Evolutionary conservation across 2,329 filamentous ascomycete species (phyloP), one percentile per base, ranked within the genome.

Genomic region (Monascus ruber): DNA sequence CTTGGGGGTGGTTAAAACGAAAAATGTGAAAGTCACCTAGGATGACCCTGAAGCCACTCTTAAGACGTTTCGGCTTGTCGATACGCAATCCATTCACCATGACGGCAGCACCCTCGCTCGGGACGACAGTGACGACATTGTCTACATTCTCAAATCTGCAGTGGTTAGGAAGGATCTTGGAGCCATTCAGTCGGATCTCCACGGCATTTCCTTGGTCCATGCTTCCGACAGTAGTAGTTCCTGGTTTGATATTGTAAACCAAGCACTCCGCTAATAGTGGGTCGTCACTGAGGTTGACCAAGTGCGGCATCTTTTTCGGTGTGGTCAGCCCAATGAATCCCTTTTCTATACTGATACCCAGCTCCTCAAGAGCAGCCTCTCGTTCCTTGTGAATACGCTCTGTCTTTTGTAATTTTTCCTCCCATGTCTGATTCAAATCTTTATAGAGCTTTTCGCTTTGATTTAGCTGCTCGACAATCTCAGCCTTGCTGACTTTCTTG

Each of bases 21-120:
- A 98, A 96, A 44, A 98, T 98, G 60, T 98, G 91, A 52, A 98
- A 98, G 62, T 98, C 91, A 32, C 91, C 91, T 6, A 98, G 71
- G 46, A 98, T 98, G 39, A 98, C 84, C 45, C 91, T 83, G 59
- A 88, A 94, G 5, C 91, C 91, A 53, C 88, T 95, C 55, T 88
- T 82, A 33, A 98, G 71, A 47, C 87, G 77, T 48, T 82, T 87
- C 1, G 88, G 81, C 53, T 88, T 87, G 39, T 87, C 79, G 39
- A 96, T 84, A 11, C 88, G 83, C 47, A 89, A 77, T 42, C 91
- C 91, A 54, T 98, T 98, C 38, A 98, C 86, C 91, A 98, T 98
- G 42, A 98, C 85, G 7, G 88, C 86, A 1, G 91, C 91, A n/a
- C 85, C 86, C 51, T 94, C 86, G 44, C 76, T 81, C 0, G 91